Evolutionary conservation across 108 stramenopile genomes (phyloP), one percentile per base, ranked within the genome.

Genomic region (Licmophora abbreviata): DNA sequence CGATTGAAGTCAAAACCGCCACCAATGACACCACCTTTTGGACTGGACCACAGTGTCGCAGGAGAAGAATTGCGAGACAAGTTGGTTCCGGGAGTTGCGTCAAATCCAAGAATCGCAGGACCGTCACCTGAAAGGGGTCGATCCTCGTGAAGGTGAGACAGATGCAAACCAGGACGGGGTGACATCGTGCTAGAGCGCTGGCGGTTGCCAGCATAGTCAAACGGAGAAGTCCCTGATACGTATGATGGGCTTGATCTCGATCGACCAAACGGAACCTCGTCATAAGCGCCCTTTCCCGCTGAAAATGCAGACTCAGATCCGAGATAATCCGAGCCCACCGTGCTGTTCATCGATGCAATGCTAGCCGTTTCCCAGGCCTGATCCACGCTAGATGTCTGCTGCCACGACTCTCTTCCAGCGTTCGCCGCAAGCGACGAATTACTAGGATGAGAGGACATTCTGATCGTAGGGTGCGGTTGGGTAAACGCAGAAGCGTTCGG

Each of bases 181-280:
- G 85, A 80, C 51, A 76, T 41, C 36, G 85, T 83, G 22, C 55
- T 46, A 31, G 81, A 74, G 1, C 81, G 59, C 8, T 68, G 78
- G 30, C 81, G 59, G 41, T 81, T 87, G 12, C 46, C 47, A 49
- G 51, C 63, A 45, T 56, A 42, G 42, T 53, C 47, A 29, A 64
- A 48, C 48, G 36, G n/a, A n/a, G n/a, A n/a, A n/a, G n/a, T n/a
- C n/a, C n/a, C n/a, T n/a, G n/a, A n/a, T n/a, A n/a, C n/a, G n/a
- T n/a, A 20, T 42, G 29, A 21, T 9, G 54, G 42, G 20, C 18
- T 51, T 4, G 48, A 27, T 35, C 26, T 43, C 29, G 37, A 41
- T n/a, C 59, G 53, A 41, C 35, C 44, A 14, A 61, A 56, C 4
- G 21, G 57, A 28, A 51, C 25, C 40, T 61, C 38, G 22, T 23